Evolutionary conservation across 495 filamentous ascomycete species (phyloP), one percentile per base, ranked within the genome.

Genomic region (Hypoxylon cercidicola): DNA sequence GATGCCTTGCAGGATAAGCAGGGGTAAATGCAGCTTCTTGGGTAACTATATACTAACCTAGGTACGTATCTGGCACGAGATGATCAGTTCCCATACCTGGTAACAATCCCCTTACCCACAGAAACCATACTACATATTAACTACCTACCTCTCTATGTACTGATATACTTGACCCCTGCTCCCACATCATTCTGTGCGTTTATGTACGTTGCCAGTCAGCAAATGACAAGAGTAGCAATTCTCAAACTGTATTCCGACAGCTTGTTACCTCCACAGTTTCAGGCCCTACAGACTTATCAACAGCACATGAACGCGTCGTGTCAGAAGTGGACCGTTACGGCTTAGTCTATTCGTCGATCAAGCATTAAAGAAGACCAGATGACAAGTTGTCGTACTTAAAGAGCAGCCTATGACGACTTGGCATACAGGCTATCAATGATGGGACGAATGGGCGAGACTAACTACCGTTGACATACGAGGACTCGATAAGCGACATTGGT

Each of bases 181-280:
- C 50, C n/a, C 49, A 51, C 55, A 54, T 25, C 20, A 48, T 40
- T 66, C 23, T 44, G 49, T 55, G 20, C 32, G 15, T 47, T 1
- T 39, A 43, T 48, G 10, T 49, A 28, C 32, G 20, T 49, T 16
- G 30, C 60, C 11, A 25, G 48, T 45, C 16, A 18, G 41, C 46
- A 44, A 44, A 60, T 8, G 18, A 25, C 39, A 45, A 70, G 55
- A 67, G 61, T 68, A 59, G 59, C 43, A 61, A 67, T 58, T 54
- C 55, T 70, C 63, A 72, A 68, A 72, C 67, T 48, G 54, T 45
- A 58, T 71, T 62, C 64, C 59, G 64, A 69, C 64, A 55, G 64
- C 49, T 65, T 69, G 71, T 65, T 67, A 69, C 71, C 66, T 50
- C 21, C 46, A 61, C 66, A 52, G 71, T 73, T 71, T 71, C 71